Percentiles rank a stretch among this genome's conserved stretches.
phyloP scores from a whole-genome alignment of 306 rosid genomes.

The Adenanthera pavonina region DNA sequence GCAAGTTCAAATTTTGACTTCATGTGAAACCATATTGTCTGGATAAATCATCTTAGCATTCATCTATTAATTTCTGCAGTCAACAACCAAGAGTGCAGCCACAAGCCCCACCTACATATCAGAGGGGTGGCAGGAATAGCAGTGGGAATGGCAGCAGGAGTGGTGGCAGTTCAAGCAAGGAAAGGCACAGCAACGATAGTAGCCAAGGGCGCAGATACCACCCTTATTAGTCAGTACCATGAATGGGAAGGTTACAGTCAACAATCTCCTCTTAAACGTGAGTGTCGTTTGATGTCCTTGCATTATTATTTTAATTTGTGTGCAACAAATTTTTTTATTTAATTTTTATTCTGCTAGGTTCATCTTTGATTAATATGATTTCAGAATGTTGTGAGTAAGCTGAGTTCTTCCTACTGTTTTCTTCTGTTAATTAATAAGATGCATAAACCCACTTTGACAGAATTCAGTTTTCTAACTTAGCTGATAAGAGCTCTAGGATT shows the following conservation, averaged over 20 bases:
- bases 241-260: background rate
- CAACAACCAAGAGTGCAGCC: conserved; percentile 81
- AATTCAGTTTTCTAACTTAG: background rate
- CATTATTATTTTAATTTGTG: conserved; percentile 22
- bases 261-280: conserved; percentile 16
- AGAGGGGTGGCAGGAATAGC: conserved; percentile 63
- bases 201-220: conserved; percentile 85
- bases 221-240: conserved; percentile 63
- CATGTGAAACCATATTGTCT: conserved; percentile 1
- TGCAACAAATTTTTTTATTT: conserved; percentile 13
- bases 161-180: conserved; percentile 64
- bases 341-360: conserved; percentile 31
- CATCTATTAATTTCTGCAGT: conserved; percentile 55
- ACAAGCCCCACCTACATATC: conserved; percentile 61
- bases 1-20: background rate
- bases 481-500: background rate
- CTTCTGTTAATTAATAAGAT: conserved; percentile 10
- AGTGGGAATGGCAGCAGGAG: conserved; percentile 64
- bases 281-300: conserved; percentile 5
- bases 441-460: too few relatives aligned
- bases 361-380: conserved; percentile 23
- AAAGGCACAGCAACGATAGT: conserved; percentile 63
- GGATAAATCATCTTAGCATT: conserved; percentile 19
- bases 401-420: conserved; percentile 26
- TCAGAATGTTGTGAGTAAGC: conserved; percentile 13